Percentiles rank a stretch among this genome's conserved stretches.
Evolutionary conservation across 208 protist species (phyloP).

Genomic region (Endotrypanum monterogeii): DNA sequence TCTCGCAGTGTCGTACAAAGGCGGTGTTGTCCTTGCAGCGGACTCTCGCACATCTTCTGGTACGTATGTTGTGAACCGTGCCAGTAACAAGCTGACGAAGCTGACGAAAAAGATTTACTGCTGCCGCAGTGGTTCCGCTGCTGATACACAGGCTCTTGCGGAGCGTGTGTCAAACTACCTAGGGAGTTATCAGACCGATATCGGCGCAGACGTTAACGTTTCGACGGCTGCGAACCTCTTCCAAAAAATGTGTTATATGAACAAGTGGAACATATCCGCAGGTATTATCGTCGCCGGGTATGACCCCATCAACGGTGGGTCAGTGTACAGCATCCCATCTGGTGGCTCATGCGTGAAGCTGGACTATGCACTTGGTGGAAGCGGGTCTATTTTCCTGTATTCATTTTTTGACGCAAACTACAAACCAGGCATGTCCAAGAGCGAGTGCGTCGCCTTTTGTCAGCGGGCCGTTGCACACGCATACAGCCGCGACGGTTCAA

Average conservation of each 20-base stretch:
- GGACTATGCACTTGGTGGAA: slow-evolving; percentile 95
- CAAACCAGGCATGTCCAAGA: slow-evolving; percentile 96
- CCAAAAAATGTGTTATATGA: slow-evolving; percentile 96
- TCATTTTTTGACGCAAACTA: slow-evolving; percentile 98
- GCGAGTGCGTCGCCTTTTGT: slow-evolving; percentile 96
- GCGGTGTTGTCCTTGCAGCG: slow-evolving; percentile 96
- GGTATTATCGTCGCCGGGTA: slow-evolving; percentile 98
- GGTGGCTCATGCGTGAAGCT: slow-evolving; percentile 94
- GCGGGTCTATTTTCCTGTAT: slow-evolving; percentile 98
- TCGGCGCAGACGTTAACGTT: slow-evolving; percentile 89
- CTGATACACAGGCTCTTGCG: slow-evolving; percentile 97
- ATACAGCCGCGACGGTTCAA: slow-evolving; percentile 98
- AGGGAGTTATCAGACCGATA: slow-evolving; percentile 90
- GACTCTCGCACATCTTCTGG: slow-evolving; percentile 98
- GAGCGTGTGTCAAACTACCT: slow-evolving; percentile 94
- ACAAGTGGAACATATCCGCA: slow-evolving; percentile 96
- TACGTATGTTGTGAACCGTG: slow-evolving; percentile 97
- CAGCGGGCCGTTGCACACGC: slow-evolving; percentile 95
- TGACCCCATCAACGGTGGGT: slow-evolving; percentile 96
- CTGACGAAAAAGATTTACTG: slow-evolving; percentile 97
- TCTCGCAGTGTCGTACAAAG: slow-evolving; percentile 97
- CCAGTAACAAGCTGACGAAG: slow-evolving; percentile 98
- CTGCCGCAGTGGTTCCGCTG: slow-evolving; percentile 98
- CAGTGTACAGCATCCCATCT: slow-evolving; percentile 96
- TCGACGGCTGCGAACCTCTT: slow-evolving; percentile 96